phyloP scores from a whole-genome alignment of 805 yeast species.

The Candida vartiovaarae region DNA sequence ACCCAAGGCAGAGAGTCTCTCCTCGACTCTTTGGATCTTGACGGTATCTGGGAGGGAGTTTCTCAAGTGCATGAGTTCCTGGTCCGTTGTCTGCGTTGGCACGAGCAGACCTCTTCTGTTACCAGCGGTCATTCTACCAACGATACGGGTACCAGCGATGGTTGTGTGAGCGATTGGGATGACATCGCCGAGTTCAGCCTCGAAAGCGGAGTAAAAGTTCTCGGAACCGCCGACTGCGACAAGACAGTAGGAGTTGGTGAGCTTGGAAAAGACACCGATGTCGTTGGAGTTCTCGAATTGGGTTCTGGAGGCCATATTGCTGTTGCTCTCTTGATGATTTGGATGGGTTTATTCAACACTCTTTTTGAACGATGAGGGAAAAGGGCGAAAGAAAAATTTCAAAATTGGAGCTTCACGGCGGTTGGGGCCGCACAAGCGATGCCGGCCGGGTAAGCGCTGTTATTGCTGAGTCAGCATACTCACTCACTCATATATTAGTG shows the following conservation, averaged over 20 bases:
- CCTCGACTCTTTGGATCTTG: conserved; percentile 96
- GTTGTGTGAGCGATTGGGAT: conserved; percentile 96
- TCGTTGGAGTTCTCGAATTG: conserved; percentile 83
- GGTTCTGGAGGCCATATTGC: conserved; percentile 58
- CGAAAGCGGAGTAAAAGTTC: conserved; percentile 86
- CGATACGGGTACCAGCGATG: conserved; percentile 95
- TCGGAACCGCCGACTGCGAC: conserved; percentile 97
- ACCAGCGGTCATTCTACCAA: conserved; percentile 98
- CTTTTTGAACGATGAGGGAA: no score
- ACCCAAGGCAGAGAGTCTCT: conserved; percentile 93
- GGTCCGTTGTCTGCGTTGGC: conserved; percentile 97
- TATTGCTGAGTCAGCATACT: no score
- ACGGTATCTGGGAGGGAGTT: conserved; percentile 93
- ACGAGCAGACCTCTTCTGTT: conserved; percentile 96
- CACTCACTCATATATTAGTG: no score
- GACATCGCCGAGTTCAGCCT: conserved; percentile 94
- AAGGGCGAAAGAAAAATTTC: no score
- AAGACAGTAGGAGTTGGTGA: conserved; percentile 92
- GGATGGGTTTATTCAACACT: no score
- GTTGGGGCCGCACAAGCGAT: no score
- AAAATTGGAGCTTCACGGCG: no score
- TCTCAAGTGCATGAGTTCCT: conserved; percentile 95
- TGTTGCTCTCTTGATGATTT: no score
- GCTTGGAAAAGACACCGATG: conserved; percentile 90
- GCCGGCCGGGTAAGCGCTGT: no score